Percentiles rank a stretch among this genome's conserved stretches.
Evolutionary conservation across 2,329 filamentous ascomycete genomes (phyloP).

Genomic region (Fusarium xylarioides): DNA sequence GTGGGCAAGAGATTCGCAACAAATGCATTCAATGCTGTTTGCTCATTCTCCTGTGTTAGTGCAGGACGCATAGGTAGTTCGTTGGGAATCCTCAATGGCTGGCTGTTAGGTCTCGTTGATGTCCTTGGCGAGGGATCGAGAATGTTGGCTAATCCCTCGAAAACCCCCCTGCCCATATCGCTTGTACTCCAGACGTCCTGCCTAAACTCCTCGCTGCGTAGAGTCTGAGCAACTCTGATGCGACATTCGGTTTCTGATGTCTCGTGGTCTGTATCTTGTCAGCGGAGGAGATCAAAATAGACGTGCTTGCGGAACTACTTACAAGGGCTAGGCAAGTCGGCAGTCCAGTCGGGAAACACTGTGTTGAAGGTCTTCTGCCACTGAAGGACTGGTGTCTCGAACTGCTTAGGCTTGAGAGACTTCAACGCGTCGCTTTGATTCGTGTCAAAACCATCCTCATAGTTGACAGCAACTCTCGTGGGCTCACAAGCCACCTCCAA

Average conservation of each 20-base stretch:
- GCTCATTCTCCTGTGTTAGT: accelerated
- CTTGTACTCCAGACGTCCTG: background rate
- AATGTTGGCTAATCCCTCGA: background rate
- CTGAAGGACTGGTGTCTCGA: background rate
- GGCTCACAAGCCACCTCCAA: background rate
- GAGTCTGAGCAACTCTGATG: background rate
- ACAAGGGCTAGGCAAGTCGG: background rate
- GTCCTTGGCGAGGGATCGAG: background rate
- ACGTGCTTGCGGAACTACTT: background rate
- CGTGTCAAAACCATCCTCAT: background rate
- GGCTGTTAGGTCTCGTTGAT: background rate
- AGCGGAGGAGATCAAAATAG: background rate
- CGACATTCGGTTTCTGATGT: background rate
- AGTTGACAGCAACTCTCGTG: background rate
- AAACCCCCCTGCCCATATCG: background rate
- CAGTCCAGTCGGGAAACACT: background rate
- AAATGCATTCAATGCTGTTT: accelerated
- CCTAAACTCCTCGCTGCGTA: background rate
- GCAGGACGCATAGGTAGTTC: background rate
- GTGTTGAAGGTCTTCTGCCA: background rate
- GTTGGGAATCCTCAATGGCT: accelerated
- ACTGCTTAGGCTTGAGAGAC: background rate
- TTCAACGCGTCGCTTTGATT: background rate
- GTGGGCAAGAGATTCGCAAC: background rate
- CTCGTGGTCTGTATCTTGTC: background rate